These are phyloP conservation scores for Aurinia saxatilis DNA, from an alignment of 345 rosid species.

Conservation along the genomic window DNA sequence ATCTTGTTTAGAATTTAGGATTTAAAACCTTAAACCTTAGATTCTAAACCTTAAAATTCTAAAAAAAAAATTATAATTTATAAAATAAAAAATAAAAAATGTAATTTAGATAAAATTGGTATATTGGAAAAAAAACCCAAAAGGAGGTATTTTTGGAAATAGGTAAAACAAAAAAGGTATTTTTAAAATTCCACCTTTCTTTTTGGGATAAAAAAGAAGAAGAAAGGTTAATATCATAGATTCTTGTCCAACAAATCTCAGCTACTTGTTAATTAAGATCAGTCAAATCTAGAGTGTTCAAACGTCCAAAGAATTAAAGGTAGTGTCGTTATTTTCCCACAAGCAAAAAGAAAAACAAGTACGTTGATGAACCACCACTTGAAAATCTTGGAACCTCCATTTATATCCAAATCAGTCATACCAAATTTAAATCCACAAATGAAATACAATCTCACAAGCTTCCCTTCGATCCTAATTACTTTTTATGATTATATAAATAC, in stretches of 20 bases:
- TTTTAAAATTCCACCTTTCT: too few species aligned
- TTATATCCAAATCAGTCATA: constrained; percentile 11
- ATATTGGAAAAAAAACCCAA: too few species aligned
- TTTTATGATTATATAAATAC: constrained; percentile 2
- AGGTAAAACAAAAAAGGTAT: too few species aligned
- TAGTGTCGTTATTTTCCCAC: constrained; percentile 16
- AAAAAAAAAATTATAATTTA: too few species aligned
- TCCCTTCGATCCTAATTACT: not conserved
- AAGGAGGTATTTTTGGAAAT: too few species aligned
- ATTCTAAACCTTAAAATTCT: too few species aligned
- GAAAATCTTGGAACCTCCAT: constrained; percentile 11
- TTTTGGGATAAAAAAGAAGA: too few species aligned
- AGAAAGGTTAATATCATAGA: too few species aligned
- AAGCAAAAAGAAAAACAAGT: constrained; percentile 15
- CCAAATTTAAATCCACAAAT: constrained; percentile 16
- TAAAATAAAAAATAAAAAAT: too few species aligned
- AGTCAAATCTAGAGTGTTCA: not conserved
- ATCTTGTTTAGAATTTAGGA: too few species aligned
- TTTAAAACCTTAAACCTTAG: too few species aligned
- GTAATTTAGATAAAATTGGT: too few species aligned
- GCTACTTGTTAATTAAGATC: not conserved
- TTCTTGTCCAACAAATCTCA: constrained; percentile 12
- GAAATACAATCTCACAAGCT: constrained; percentile 20
- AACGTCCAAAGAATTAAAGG: not conserved
- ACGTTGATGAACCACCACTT: constrained; percentile 31